Conservation (phyloP, 1,139 yeast genomes). For the Scheffersomyces quercinus region DNA sequence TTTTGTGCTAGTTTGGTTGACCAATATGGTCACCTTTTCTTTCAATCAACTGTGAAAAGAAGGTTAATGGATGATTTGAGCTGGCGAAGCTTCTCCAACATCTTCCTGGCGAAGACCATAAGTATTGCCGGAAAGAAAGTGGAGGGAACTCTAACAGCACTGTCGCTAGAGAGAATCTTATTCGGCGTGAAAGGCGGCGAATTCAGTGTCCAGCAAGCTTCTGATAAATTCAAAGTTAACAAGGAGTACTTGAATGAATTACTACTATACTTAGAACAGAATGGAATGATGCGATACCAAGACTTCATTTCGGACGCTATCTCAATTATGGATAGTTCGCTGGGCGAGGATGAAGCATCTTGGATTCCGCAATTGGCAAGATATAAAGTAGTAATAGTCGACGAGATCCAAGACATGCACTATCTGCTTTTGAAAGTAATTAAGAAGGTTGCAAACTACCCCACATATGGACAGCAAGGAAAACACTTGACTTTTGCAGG, state of each 20-base stretch:
- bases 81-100: conserved; percentile 44
- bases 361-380: conserved; percentile 25
- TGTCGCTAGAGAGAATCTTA: conserved; percentile 32
- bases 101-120: conserved; percentile 31
- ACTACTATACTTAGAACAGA: conserved; percentile 17
- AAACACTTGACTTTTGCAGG: conserved; percentile 70
- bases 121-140: conserved; percentile 22
- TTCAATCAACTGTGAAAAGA: conserved; percentile 26
- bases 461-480: conserved; percentile 16
- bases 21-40: conserved; percentile 28
- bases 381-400: conserved; percentile 53
- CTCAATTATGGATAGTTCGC: conserved; percentile 22
- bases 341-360: neutral
- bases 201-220: conserved; percentile 24
- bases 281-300: conserved; percentile 39
- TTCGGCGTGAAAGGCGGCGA: conserved; percentile 32
- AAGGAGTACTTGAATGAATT: conserved; percentile 18
- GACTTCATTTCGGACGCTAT: conserved; percentile 37
- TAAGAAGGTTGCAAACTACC: conserved; percentile 33
- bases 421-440: conserved; percentile 51
- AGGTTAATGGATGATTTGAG: conserved; percentile 52
- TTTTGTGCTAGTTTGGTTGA: conserved; percentile 53
- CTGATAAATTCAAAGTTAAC: conserved; percentile 23
- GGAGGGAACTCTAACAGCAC: conserved; percentile 27
- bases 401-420: conserved; percentile 76